Evolutionary conservation across 2,329 filamentous ascomycete genomes (phyloP), one percentile per base, ranked within the genome.

Genomic region (Clonostachys rhizophaga): DNA sequence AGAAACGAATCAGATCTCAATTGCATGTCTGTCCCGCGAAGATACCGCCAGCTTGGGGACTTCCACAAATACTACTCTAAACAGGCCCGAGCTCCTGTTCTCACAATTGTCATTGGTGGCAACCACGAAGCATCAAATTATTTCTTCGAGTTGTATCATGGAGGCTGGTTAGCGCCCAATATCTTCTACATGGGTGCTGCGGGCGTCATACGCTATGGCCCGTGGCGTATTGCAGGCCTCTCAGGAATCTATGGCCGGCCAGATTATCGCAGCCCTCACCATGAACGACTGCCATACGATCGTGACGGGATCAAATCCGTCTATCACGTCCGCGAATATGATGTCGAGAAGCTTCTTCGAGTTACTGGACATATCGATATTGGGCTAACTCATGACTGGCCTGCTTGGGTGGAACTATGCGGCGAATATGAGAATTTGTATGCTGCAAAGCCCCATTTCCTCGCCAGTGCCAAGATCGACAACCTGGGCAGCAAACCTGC

Each of bases 121-220:
- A 99, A 99, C 62, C 94, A 99, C 60, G 94, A 99, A 70, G 92
- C 94, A 1, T 88, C 88, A 58, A 90, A 88, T 44, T 84, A 97
- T 66, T 72, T 96, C 6, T 94, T 85, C 74, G 94, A 99, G 68
- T 79, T 99, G 1, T 95, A 89, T 70, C 95, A 97, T 62, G 94
- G 94, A 45, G 94, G 94, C 44, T 99, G 94, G 94, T 92, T 90
- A 6, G 92, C 92, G 8, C 91, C 90, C 10, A 95, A 94, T 55
- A 97, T 99, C 53, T 99, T 96, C 74, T 99, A 96, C 68, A 78
- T 97, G 65, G 94, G 94, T 43, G 89, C 91, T 34, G 90, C 94
- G 49, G 96, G 95, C 60, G 85, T 99, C 8, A 64, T 99, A 39
- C 84, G 86, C 16, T 74, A 95, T 34, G 92, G 92, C 0, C 86